Base-by-base conservation (phyloP, 352 stramenopile species). In the Globisporangium okanoganense region DNA sequence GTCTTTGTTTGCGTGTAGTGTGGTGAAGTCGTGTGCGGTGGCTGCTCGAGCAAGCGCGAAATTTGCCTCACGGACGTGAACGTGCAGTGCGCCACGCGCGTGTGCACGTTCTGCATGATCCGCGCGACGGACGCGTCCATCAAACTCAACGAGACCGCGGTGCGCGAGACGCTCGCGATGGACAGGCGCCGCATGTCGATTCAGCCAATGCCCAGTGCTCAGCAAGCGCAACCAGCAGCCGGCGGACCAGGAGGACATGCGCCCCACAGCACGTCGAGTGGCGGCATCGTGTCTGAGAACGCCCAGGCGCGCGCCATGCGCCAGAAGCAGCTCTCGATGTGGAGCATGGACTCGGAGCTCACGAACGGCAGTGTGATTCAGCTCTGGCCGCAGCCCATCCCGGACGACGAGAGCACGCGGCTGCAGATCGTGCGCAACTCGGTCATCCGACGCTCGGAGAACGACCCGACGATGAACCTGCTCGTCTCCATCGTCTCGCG, bases 81-180 rank as follows among this genome's bases (percentile, higher is more conserved):
- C 53, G 78, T 90, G 40, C 78, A 92, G 64, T 90, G 79, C 61
- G 68, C 75, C 57, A 91, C 80, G 44, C 80, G 84, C 58, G 72
- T 94, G 29, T 92, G 84, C 61, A 87, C 84, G 35, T 90, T 90
- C 68, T 94, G 84, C 67, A 76, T 92, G 59, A 89, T 91, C 61
- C 81, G 78, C 25, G 84, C 84, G 33, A 88, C 79, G 8, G 75
- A 88, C 59, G 79, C 82, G 16, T 86, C 81, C 24, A 84, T 91
- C 65, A 78, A 79, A 45, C 69, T 67, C 14, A 79, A 85, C 44
- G 78, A 87, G 38, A 66, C 67, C 16, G 68, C 70, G 2, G 52
- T 77, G 29, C 71, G 70, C 36, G 78, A 79, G 43, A 78, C 73
- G 1, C 38, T 79, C 27, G 62, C 65, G 12, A 69, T 74, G 36